phyloP scores from a whole-genome alignment of 1,284 basidiomycete genomes.

The Tetrapyrgos nigripes region DNA sequence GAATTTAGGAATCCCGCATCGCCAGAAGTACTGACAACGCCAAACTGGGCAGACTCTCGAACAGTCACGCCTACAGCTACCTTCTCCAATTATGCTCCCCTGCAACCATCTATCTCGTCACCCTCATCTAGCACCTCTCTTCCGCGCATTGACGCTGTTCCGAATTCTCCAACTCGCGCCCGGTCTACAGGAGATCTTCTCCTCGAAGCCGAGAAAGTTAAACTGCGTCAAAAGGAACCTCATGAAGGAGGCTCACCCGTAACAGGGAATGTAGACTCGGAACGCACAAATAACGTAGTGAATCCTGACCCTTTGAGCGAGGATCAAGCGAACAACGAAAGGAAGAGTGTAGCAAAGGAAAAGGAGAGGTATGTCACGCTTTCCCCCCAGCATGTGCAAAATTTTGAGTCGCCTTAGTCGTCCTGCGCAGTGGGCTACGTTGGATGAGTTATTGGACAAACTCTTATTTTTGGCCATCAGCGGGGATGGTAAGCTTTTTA shows the following conservation, averaged over 20 bases:
- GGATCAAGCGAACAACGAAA: constrained; percentile 20
- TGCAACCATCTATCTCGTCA: constrained; percentile 33
- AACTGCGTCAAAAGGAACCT: neutral
- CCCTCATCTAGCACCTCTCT: constrained; percentile 29
- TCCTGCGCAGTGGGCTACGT: constrained; percentile 71
- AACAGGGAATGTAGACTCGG: no score
- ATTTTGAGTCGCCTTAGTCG: constrained; percentile 44
- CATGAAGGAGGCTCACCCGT: neutral
- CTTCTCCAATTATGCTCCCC: constrained; percentile 42
- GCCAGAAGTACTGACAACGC: constrained; percentile 59
- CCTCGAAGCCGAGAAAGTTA: constrained; percentile 23
- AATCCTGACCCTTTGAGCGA: constrained; percentile 28
- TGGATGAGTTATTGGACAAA: constrained; percentile 80
- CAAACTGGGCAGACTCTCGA: constrained; percentile 59
- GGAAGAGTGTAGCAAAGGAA: constrained; percentile 45
- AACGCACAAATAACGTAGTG: constrained; percentile 9
- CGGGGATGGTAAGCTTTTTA: constrained; percentile 67
- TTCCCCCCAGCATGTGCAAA: neutral
- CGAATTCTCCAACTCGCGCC: constrained; percentile 54
- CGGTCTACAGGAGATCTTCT: constrained; percentile 64
- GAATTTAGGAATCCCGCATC: constrained; percentile 75
- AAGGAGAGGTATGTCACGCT: constrained; percentile 50
- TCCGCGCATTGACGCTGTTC: constrained; percentile 36
- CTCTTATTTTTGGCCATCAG: constrained; percentile 77
- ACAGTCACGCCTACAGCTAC: constrained; percentile 57